Evolutionary conservation across 495 filamentous ascomycete species (phyloP).

Genomic region (Penicillium lagena): DNA sequence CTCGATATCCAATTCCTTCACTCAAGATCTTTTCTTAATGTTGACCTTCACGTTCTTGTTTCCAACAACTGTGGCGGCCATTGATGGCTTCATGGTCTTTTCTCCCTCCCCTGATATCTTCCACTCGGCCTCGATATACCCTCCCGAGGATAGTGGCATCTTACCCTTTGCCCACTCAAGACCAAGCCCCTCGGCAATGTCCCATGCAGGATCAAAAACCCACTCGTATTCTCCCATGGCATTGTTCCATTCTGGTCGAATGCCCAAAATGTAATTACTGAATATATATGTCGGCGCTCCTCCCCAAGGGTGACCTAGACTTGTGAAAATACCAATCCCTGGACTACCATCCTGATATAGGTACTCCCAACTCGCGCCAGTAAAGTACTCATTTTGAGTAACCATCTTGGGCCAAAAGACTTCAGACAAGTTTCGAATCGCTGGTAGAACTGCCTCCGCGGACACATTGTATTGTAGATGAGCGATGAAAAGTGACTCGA

Average conservation of each 20-base stretch:
- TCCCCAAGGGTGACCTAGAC: conserved; percentile 31
- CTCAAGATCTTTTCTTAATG: no score
- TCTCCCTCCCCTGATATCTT: neutral
- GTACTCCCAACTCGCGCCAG: conserved; percentile 33
- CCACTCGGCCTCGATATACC: conserved; percentile 8
- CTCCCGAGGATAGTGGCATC: conserved; percentile 4
- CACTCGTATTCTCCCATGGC: conserved; percentile 5
- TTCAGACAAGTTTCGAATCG: conserved; percentile 13
- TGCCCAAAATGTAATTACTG: conserved; percentile 17
- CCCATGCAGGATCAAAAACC: conserved; percentile 10
- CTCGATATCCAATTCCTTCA: no score
- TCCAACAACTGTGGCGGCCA: no score
- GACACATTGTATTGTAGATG: neutral
- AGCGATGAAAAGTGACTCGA: conserved; percentile 6
- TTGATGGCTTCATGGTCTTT: no score
- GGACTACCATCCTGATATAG: conserved; percentile 21
- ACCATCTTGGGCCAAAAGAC: conserved; percentile 27
- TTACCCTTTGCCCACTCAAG: conserved; percentile 9
- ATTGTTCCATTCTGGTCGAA: neutral
- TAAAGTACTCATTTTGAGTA: conserved; percentile 20
- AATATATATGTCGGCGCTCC: conserved; percentile 31
- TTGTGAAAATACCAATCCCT: conserved; percentile 27
- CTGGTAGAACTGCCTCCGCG: neutral
- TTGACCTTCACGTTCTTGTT: no score
- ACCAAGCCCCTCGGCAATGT: conserved; percentile 4